Evolutionary conservation across 2,329 filamentous ascomycete genomes (phyloP), one percentile per base, ranked within the genome.

Genomic region (Epichloe typhina): DNA sequence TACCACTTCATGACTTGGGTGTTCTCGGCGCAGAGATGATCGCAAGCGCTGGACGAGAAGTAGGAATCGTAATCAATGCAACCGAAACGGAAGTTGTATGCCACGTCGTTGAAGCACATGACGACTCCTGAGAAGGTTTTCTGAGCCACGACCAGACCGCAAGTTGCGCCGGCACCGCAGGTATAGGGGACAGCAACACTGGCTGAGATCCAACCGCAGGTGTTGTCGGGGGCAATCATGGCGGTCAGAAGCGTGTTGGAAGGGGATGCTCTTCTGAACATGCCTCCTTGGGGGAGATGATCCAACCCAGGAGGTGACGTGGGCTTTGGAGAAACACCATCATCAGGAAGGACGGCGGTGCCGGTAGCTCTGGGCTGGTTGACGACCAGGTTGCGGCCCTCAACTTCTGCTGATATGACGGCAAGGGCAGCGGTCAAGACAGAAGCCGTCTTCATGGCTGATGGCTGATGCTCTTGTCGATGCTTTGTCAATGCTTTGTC

Each of bases 121-220:
- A 72, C 65, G 17, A 60, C 61, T 15, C 73, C 73, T 3, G 58
- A 50, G 6, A 50, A 50, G 12, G 52, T 54, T 4, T 54, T 48
- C 3, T 61, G 53, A 4, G 65, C 55, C 1, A 67, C 66, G 46
- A 71, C 60, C 48, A 76, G 64, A 37, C 69, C 67, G 48, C 73
- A 76, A 17, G 59, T 65, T 36, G 56, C 58, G 23, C 53, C 55
- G 17, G 46, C 54, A 13, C 57, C 58, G 54, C 73, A 76, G 12
- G 63, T 69, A 55, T 68, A 73, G 4, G 63, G 63, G 2, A 65
- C 67, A 19, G 62, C 71, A 12, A 64, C 50, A 31, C 61, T 63
- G 35, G 68, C 74, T 33, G 64, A 65, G 39, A 77, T 60, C 57
- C 66, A 77, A 54, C 74, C 75, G 52, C 75, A 77, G 0, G 71